A percentile compares a stretch with the other conserved stretches of the same genome.
Evolutionary conservation across 495 filamentous ascomycete genomes (phyloP).

Genomic region (Neurospora tetrasperma): DNA sequence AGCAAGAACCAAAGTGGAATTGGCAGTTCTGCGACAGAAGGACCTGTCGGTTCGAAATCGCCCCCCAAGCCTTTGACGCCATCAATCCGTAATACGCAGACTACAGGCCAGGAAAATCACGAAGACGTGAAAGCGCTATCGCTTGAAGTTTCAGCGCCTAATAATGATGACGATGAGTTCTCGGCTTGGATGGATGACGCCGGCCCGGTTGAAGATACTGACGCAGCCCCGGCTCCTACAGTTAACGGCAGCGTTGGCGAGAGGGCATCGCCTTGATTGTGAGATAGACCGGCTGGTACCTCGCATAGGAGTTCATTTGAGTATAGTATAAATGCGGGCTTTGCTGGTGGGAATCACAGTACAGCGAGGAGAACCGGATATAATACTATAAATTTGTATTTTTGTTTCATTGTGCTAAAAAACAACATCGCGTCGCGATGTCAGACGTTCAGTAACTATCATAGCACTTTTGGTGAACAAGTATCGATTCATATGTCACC

Average conservation of each 20-base stretch:
- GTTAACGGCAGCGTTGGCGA: neutral
- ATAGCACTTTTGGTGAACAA: neutral
- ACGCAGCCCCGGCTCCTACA: neutral
- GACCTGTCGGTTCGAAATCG: neutral
- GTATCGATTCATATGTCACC: neutral
- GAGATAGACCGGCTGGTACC: neutral
- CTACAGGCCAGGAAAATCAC: neutral
- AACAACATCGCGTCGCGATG: neutral
- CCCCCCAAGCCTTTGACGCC: neutral
- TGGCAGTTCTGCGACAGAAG: neutral
- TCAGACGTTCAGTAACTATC: neutral
- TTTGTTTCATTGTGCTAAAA: neutral
- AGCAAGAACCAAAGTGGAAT: constrained; percentile 1
- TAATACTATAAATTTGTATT: neutral
- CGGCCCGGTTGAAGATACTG: constrained; percentile 7
- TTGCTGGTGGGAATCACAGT: neutral
- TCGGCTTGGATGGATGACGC: constrained; percentile 27
- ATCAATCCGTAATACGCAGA: neutral
- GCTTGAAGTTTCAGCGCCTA: neutral
- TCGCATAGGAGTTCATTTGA: neutral
- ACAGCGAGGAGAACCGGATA: neutral
- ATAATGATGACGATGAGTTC: constrained; percentile 11
- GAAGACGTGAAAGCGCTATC: neutral
- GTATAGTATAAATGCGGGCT: neutral
- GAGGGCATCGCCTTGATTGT: neutral